These are phyloP conservation scores for Erigeron philadelphicus DNA, from an alignment of 140 eudicot genomes.

Conservation along the genomic window DNA sequence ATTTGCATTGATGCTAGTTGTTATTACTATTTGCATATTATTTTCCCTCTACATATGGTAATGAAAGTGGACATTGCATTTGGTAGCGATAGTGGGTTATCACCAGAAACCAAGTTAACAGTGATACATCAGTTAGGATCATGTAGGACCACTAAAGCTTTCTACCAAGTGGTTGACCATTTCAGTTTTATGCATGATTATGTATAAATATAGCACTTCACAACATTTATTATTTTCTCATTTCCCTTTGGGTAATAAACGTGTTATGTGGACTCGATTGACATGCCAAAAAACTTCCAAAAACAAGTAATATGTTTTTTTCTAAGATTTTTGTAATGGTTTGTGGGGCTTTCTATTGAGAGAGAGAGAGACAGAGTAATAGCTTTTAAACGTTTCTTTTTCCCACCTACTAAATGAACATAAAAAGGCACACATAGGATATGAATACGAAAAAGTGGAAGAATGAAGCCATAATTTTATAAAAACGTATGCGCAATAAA, in stretches of 20 bases:
- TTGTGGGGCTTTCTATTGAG: not conserved
- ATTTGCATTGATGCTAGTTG: slow-evolving; percentile 6
- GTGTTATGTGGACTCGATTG: not conserved
- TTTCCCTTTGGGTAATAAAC: not conserved
- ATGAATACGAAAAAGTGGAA: slow-evolving; percentile 32
- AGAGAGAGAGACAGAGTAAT: not conserved
- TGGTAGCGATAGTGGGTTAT: slow-evolving; percentile 31
- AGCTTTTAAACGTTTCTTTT: not conserved
- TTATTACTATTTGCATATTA: slow-evolving; percentile 18
- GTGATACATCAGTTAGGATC: slow-evolving; percentile 34
- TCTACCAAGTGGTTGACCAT: slow-evolving; percentile 37
- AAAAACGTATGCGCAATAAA: slow-evolving; percentile 25
- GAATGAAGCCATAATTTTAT: slow-evolving; percentile 17
- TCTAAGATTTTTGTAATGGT: not conserved
- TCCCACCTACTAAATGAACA: not conserved
- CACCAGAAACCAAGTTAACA: slow-evolving; percentile 37
- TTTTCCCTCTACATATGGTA: slow-evolving; percentile 9
- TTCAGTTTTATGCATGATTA: slow-evolving; percentile 13
- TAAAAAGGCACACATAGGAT: not conserved
- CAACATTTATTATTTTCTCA: not conserved
- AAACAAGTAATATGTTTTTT: not conserved
- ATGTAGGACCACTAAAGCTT: slow-evolving; percentile 33
- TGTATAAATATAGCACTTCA: slow-evolving; percentile 20
- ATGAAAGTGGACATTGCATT: slow-evolving; percentile 30
- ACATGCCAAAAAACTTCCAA: not conserved